A percentile compares a stretch with the other conserved stretches of the same genome.
phyloP scores from a whole-genome alignment of 148 eudicot species.

The Fallopia convolvulus region DNA sequence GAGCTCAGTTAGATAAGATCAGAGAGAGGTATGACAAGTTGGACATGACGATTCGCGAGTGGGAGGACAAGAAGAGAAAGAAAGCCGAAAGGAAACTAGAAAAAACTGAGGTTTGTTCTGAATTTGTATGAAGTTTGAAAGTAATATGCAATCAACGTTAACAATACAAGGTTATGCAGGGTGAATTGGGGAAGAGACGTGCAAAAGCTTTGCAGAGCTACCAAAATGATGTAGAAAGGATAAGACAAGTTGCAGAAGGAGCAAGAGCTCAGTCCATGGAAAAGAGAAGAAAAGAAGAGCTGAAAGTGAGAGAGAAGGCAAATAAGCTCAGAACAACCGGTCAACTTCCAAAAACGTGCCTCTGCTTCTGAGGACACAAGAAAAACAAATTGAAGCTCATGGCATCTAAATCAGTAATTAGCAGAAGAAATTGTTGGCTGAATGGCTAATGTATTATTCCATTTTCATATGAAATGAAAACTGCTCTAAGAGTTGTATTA shows the following conservation, averaged over 20 bases:
- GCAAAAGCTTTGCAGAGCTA: conserved; percentile 42
- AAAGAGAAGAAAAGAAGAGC: conserved; percentile 55
- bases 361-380: conserved; percentile 36
- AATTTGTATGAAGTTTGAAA: too few relatives aligned
- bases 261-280: conserved; percentile 70
- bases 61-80: conserved; percentile 76
- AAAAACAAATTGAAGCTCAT: neutral
- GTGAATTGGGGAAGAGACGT: conserved; percentile 38
- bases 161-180: conserved; percentile 32
- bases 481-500: too few relatives aligned
- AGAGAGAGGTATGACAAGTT: conserved; percentile 65
- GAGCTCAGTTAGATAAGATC: conserved; percentile 49
- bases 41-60: conserved; percentile 39
- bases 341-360: conserved; percentile 54
- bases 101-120: conserved; percentile 45
- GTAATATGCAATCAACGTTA: neutral
- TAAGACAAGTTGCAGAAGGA: conserved; percentile 58
- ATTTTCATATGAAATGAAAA: neutral
- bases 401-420: neutral
- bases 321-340: conserved; percentile 66
- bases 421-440: neutral
- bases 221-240: conserved; percentile 40
- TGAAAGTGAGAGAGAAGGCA: conserved; percentile 72
- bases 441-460: neutral
- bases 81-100: conserved; percentile 52